Percentiles rank a stretch among this genome's conserved stretches.
Conservation (phyloP, 2,329 filamentous ascomycete genomes). For the Colletotrichum acutatum region DNA sequence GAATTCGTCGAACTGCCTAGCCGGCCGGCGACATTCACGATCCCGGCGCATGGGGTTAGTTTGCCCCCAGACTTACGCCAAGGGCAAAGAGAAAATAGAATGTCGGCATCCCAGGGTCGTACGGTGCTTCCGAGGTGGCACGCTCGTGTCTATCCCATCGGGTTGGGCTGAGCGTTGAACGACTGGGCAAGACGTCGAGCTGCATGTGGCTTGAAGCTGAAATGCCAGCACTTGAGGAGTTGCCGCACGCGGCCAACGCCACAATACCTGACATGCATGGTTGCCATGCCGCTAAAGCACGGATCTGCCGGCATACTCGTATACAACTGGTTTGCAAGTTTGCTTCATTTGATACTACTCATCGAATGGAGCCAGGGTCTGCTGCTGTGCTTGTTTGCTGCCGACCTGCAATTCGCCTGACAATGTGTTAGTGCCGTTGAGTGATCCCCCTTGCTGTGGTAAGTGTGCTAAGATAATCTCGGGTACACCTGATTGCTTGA, state of each 20-base stretch:
- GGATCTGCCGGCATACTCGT: background rate
- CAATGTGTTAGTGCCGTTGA: background rate
- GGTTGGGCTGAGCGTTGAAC: conserved; percentile 4
- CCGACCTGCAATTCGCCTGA: background rate
- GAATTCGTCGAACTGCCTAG: background rate
- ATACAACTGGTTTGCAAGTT: background rate
- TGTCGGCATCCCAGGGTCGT: background rate
- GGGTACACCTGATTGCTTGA: background rate
- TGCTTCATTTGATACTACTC: background rate
- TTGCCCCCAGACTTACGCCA: background rate
- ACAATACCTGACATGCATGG: background rate
- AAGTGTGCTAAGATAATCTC: background rate
- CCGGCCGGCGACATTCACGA: background rate
- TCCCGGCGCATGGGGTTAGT: conserved; percentile 1
- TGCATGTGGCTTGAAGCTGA: conserved; percentile 13
- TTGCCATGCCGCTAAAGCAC: background rate
- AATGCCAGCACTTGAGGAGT: background rate
- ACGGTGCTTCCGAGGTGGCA: background rate
- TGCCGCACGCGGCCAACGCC: background rate
- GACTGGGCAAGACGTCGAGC: background rate
- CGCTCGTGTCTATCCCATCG: background rate
- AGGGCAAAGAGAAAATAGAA: background rate
- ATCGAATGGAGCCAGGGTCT: background rate
- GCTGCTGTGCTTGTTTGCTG: background rate
- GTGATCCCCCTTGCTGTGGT: background rate